Conservation (phyloP, 2,329 filamentous ascomycete species). For the Reticulascus tulasneorum region DNA sequence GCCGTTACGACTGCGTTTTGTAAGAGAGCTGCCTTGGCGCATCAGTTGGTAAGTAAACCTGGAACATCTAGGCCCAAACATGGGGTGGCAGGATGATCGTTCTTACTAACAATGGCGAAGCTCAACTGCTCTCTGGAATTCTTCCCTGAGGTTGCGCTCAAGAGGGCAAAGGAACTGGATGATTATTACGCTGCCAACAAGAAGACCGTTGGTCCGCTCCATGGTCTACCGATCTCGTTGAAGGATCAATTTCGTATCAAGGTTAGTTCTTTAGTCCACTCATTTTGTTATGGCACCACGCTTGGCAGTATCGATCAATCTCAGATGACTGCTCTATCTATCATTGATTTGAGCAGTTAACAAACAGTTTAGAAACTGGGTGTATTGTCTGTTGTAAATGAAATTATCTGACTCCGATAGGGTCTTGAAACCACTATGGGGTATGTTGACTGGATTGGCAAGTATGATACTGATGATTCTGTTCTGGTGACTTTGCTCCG, state of each 20-base stretch:
- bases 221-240: conserved; percentile 55
- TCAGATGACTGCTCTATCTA: too few species aligned
- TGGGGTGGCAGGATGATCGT: neutral
- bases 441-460: conserved; percentile 26
- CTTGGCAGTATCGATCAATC: too few species aligned
- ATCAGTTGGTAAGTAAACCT: conserved; percentile 47
- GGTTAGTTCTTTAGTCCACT: too few species aligned
- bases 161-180: conserved; percentile 45
- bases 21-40: conserved; percentile 35
- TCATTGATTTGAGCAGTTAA: too few species aligned
- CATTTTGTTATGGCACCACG: too few species aligned
- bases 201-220: conserved; percentile 51
- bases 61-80: neutral
- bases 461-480: conserved; percentile 24
- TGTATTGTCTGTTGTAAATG: too few species aligned
- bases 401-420: conserved; percentile 5
- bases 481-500: conserved; percentile 23
- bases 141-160: conserved; percentile 44
- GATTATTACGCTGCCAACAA: conserved; percentile 35
- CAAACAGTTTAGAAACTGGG: too few species aligned
- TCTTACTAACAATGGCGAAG: conserved; percentile 10
- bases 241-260: conserved; percentile 40
- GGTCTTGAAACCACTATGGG: conserved; percentile 44
- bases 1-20: conserved; percentile 7
- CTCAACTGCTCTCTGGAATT: conserved; percentile 48